phyloP scores from a whole-genome alignment of 2,329 filamentous ascomycete species.

The Celoporthe dispersa region DNA sequence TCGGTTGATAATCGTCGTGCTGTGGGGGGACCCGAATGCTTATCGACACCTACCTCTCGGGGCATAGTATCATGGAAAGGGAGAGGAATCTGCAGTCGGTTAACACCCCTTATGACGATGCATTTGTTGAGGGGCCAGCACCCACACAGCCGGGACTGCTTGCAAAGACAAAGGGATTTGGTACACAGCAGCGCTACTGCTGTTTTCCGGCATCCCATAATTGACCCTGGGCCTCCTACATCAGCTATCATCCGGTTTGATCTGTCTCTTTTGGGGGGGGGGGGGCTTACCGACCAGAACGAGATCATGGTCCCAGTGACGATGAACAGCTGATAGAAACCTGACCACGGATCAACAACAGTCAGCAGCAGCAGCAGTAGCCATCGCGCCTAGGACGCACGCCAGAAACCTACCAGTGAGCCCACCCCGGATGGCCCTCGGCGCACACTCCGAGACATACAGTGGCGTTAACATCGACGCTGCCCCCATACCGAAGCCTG shows the following conservation, averaged over 20 bases:
- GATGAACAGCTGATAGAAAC: conserved; percentile 56
- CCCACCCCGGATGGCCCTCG: conserved; percentile 54
- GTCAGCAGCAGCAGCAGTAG: background rate
- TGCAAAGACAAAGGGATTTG: conserved; percentile 69
- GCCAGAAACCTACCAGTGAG: conserved; percentile 44
- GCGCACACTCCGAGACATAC: conserved; percentile 55
- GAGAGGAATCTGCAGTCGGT: conserved; percentile 50
- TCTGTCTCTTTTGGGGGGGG: conserved; percentile 4
- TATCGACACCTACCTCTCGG: conserved; percentile 45
- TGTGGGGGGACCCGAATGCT: background rate
- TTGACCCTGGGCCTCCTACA: conserved; percentile 56
- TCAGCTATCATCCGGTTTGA: conserved; percentile 32
- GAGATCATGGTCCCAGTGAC: conserved; percentile 49
- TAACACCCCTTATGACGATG: conserved; percentile 8
- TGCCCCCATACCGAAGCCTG: conserved; percentile 55
- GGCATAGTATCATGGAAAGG: conserved; percentile 63
- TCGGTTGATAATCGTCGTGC: background rate
- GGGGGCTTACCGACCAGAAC: conserved; percentile 44
- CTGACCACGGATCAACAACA: conserved; percentile 31
- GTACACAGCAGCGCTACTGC: conserved; percentile 54
- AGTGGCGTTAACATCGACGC: conserved; percentile 51
- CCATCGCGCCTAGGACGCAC: background rate
- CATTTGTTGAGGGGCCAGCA: background rate
- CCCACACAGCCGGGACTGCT: conserved; percentile 62
- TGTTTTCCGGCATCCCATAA: conserved; percentile 55